Base-by-base conservation (phyloP, 768 basidiomycete genomes). In the Suillus fuscotomentosus region DNA sequence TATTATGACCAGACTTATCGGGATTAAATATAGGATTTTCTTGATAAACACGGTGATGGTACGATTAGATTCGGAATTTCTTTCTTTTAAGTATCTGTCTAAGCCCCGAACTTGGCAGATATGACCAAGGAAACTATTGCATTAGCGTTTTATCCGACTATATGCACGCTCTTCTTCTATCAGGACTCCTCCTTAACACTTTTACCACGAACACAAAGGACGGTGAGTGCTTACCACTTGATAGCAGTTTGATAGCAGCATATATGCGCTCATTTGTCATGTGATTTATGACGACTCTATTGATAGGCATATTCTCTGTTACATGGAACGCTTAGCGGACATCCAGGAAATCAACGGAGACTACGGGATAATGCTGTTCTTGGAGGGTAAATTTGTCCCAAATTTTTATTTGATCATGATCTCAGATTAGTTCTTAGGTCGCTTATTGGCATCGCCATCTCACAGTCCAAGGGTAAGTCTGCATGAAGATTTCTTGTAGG, bases 291-390 rank as follows among this genome's bases (percentile, higher is more conserved):
- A 69, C 72, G 64, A 31, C 65, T 63, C n/a, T 61, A 20, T 65
- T 60, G 55, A 31, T 61, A 89, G 88, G 81, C 83, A 13, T 88
- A 83, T 73, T 81, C 78, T 65, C 71, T 85, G 3, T 75, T 90
- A 11, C 81, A 78, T 14, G 87, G 87, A 61, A 78, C 79, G 10
- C 79, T 82, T 11, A 73, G 75, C 1, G 70, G 73, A 13, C 78
- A 84, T 59, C 65, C 71, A 20, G 70, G 62, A n/a, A 84, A 86
- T 71, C 81, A 81, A 56, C 71, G 75, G 22, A 79, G 76, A 55
- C 75, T 90, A 24, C 82, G 86, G 7, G 76, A 82, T 60, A 65
- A 71, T 22, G 70, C 70, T 36, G 56, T 80, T 24, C 70, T 89
- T 50, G 85, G 87, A 68, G 82, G 86, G 88, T 86, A 66, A 70